Evolutionary conservation across 2,329 filamentous ascomycete species (phyloP).

Genomic region (Penicillium fuscoglaucum): DNA sequence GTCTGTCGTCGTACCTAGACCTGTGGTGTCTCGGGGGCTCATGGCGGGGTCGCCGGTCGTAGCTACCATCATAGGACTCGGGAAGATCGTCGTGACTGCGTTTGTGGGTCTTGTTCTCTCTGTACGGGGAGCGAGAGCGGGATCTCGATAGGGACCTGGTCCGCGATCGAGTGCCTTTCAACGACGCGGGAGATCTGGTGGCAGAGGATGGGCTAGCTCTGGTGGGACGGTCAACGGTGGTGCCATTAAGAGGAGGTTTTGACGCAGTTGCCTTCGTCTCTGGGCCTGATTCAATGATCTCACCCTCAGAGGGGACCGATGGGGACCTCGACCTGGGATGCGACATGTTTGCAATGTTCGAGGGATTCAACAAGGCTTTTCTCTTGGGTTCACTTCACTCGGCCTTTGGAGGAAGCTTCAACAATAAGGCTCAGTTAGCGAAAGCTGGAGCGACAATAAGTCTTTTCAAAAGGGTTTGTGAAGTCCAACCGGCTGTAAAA

Average conservation of each 20-base stretch:
- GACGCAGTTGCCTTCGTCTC: constrained; percentile 81
- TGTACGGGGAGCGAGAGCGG: constrained; percentile 46
- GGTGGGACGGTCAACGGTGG: constrained; percentile 87
- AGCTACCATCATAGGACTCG: constrained; percentile 26
- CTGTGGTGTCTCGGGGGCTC: constrained; percentile 36
- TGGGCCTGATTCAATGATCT: constrained; percentile 74
- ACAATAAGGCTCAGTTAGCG: constrained; percentile 39
- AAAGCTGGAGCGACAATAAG: constrained; percentile 31
- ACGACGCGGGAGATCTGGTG: constrained; percentile 53
- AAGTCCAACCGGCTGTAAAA: constrained; percentile 46
- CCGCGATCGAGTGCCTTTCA: constrained; percentile 50
- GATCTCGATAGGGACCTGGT: constrained; percentile 33
- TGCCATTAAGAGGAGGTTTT: constrained; percentile 72
- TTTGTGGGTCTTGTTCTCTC: constrained; percentile 43
- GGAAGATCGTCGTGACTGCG: constrained; percentile 44
- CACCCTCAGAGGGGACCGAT: constrained; percentile 79
- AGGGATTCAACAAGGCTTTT: background rate
- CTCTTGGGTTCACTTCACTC: constrained; percentile 8
- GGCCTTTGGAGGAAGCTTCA: constrained; percentile 32
- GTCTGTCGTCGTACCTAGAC: constrained; percentile 42
- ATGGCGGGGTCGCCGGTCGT: constrained; percentile 31
- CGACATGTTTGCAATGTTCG: constrained; percentile 45
- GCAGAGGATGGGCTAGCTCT: constrained; percentile 63
- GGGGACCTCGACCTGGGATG: constrained; percentile 48
- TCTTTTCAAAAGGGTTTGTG: constrained; percentile 33